Percentiles rank a stretch among this genome's conserved stretches.
These are phyloP conservation scores for Gastrolobium villosum DNA, from an alignment of 306 rosid species.

Conservation along the genomic window DNA sequence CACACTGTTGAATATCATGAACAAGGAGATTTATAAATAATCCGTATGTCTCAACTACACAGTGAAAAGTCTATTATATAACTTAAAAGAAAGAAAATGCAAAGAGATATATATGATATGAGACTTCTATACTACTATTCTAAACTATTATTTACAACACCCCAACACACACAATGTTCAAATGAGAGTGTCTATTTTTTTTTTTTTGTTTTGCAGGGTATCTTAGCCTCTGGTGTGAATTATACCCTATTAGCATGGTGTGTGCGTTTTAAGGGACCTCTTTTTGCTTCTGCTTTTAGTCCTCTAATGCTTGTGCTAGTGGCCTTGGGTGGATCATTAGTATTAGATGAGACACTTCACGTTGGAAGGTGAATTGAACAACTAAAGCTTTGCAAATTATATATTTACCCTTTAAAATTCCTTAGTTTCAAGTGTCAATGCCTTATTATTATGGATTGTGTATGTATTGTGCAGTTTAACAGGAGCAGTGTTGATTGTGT, in stretches of 20 bases:
- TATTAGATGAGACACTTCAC: conserved; percentile 22
- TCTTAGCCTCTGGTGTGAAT: conserved; percentile 43
- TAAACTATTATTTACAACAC: no score
- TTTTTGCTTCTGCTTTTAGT: conserved; percentile 50
- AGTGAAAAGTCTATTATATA: no score
- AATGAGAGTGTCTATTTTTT: background rate
- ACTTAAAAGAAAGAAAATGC: no score
- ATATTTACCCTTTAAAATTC: background rate
- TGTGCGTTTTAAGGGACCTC: conserved; percentile 47
- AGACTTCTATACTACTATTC: no score
- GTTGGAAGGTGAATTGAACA: conserved; percentile 40
- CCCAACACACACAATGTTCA: background rate
- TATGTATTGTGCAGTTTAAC: conserved; percentile 30
- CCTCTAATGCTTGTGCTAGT: conserved; percentile 50
- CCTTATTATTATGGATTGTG: conserved; percentile 16
- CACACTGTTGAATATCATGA: no score
- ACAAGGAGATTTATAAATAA: no score
- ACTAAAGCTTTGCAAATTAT: background rate
- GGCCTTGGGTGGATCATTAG: background rate
- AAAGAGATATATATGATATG: no score
- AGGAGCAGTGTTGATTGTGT: conserved; percentile 44
- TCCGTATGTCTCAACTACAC: no score
- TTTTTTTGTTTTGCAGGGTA: conserved; percentile 40
- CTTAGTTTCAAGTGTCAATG: background rate
- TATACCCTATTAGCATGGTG: conserved; percentile 50